phyloP scores from a whole-genome alignment of 495 filamentous ascomycete species.

The Talaromyces trachyspermus region DNA sequence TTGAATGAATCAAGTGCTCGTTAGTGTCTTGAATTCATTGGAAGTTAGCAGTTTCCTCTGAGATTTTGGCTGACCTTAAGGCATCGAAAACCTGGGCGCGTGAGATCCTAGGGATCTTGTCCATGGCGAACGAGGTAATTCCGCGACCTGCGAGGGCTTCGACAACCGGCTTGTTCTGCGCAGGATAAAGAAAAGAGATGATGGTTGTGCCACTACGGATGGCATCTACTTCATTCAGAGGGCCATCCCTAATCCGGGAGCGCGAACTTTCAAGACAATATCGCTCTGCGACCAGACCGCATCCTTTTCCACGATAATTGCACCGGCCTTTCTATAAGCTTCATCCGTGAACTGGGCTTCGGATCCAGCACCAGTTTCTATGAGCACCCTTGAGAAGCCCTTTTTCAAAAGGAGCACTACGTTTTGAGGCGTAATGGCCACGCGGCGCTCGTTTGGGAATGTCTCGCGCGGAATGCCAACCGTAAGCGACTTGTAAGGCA shows the following conservation, averaged over 20 bases:
- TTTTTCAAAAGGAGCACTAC: constrained; percentile 70
- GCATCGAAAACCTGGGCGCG: constrained; percentile 77
- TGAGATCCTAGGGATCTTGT: constrained; percentile 76
- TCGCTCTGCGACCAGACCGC: constrained; percentile 61
- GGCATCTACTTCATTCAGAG: constrained; percentile 50
- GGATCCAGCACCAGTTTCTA: constrained; percentile 68
- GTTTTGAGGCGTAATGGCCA: constrained; percentile 75
- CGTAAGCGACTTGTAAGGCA: constrained; percentile 58
- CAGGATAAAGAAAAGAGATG: constrained; percentile 68
- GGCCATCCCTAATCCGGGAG: constrained; percentile 45
- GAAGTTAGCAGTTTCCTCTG: too few species aligned
- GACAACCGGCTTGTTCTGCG: constrained; percentile 63
- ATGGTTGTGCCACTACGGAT: constrained; percentile 57
- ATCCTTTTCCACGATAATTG: constrained; percentile 56
- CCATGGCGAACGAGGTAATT: constrained; percentile 71
- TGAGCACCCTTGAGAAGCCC: constrained; percentile 62
- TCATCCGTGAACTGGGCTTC: constrained; percentile 64
- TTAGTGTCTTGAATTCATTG: constrained; percentile 1
- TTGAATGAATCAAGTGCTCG: constrained; percentile 2
- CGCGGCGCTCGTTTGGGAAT: constrained; percentile 64
- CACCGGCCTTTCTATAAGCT: constrained; percentile 64
- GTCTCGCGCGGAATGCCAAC: constrained; percentile 68
- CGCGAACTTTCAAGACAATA: constrained; percentile 73
- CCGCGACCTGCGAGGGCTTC: constrained; percentile 56
- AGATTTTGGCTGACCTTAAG: constrained; percentile 34